Evolutionary conservation across 139 green algal species (phyloP).

Genomic region (Pleodorina starrii): DNA sequence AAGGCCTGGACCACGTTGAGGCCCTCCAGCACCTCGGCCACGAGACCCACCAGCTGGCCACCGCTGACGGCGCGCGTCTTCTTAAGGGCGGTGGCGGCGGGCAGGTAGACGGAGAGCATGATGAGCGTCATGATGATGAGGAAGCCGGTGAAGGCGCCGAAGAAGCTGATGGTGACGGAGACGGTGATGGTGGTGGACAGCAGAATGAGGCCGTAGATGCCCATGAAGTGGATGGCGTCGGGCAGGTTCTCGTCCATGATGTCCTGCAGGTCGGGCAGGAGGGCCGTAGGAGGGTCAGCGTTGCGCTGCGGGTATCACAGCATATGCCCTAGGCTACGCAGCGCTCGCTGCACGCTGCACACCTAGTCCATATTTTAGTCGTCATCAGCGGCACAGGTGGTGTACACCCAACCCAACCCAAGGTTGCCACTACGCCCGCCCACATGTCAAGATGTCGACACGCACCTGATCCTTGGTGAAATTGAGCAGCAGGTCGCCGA

Average conservation of each 20-base stretch:
- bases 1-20: slow-evolving; percentile 72
- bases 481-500: slow-evolving; percentile 74
- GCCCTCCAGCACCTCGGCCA: slow-evolving; percentile 75
- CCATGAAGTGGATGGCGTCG: slow-evolving; percentile 72
- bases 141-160: slow-evolving; percentile 65
- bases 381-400: no score
- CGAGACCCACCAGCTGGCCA: slow-evolving; percentile 70
- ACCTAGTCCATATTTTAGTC: no score
- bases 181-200: slow-evolving; percentile 73
- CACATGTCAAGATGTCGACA: no score
- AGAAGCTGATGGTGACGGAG: slow-evolving; percentile 71
- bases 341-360: no score
- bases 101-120: slow-evolving; percentile 75
- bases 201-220: slow-evolving; percentile 78
- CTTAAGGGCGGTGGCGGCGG: slow-evolving; percentile 74
- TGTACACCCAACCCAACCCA: no score
- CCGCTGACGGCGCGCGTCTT: slow-evolving; percentile 60
- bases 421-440: no score
- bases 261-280: slow-evolving; percentile 59
- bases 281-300: no score
- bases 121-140: slow-evolving; percentile 68
- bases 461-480: slow-evolving; percentile 71
- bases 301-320: no score
- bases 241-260: slow-evolving; percentile 75
- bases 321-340: no score